A percentile compares a stretch with the other conserved stretches of the same genome.
phyloP scores from a whole-genome alignment of 1,139 yeast species.

The Eremothecium cymbalariae region DNA sequence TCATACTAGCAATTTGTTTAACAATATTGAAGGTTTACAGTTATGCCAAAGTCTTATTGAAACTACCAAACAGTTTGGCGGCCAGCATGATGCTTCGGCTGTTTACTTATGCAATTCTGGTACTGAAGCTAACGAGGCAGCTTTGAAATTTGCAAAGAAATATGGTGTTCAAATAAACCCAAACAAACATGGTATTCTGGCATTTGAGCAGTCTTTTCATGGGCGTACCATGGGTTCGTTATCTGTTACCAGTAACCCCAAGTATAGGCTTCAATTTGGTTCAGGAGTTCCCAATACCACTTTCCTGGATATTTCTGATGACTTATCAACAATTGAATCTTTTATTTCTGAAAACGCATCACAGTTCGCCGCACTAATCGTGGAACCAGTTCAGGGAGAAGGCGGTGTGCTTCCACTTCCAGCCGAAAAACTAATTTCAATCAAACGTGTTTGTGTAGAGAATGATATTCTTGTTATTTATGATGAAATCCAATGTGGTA shows the following conservation, averaged over 20 bases:
- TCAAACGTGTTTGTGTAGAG: constrained; percentile 61
- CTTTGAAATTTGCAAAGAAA: constrained; percentile 89
- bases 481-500: constrained; percentile 96
- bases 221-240: constrained; percentile 93
- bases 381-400: constrained; percentile 97
- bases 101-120: constrained; percentile 93
- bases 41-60: constrained; percentile 64
- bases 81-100: constrained; percentile 68
- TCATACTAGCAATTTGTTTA: constrained; percentile 80
- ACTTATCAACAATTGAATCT: constrained; percentile 22
- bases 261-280: constrained; percentile 83
- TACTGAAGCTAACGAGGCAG: constrained; percentile 97
- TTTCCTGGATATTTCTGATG: constrained; percentile 27
- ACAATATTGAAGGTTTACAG: constrained; percentile 77
- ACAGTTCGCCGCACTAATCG: constrained; percentile 82
- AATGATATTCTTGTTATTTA: constrained; percentile 72
- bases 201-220: constrained; percentile 86
- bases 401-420: constrained; percentile 80
- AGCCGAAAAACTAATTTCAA: constrained; percentile 52
- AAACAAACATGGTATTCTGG: constrained; percentile 64
- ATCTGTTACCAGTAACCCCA: constrained; percentile 84
- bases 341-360: constrained; percentile 46
- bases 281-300: constrained; percentile 84
- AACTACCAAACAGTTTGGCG: constrained; percentile 61
- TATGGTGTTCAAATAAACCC: constrained; percentile 51